phyloP scores from a whole-genome alignment of 805 yeast species.

The Jamesozyma jinghongensis region DNA sequence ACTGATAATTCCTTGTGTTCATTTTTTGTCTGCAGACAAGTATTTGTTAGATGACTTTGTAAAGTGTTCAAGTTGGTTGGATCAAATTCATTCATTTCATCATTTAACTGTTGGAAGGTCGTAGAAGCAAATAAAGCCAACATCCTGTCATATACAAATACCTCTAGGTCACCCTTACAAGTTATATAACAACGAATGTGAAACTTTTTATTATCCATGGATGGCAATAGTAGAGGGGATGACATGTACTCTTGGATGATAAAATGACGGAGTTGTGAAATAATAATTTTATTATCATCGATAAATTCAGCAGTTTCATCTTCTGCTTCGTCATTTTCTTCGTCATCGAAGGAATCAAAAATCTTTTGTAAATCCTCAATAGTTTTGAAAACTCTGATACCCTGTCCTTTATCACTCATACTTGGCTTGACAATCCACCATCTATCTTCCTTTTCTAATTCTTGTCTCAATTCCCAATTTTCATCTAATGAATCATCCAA shows the following conservation, averaged over 20 bases:
- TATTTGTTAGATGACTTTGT: constrained; percentile 82
- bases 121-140: constrained; percentile 70
- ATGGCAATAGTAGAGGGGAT: constrained; percentile 56
- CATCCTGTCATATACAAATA: constrained; percentile 72
- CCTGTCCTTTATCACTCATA: constrained; percentile 96
- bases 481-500: constrained; percentile 91
- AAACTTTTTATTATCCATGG: constrained; percentile 64
- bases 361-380: constrained; percentile 72
- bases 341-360: constrained; percentile 80
- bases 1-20: constrained; percentile 39
- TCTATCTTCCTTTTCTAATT: constrained; percentile 42
- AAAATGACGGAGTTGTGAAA: constrained; percentile 80
- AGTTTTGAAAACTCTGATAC: constrained; percentile 73
- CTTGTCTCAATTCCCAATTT: constrained; percentile 77
- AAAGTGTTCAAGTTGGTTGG: constrained; percentile 35
- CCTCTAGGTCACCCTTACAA: constrained; percentile 63
- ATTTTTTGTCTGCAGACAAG: constrained; percentile 68
- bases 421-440: constrained; percentile 92
- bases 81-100: constrained; percentile 14
- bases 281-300: constrained; percentile 56
- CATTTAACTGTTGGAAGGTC: constrained; percentile 30
- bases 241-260: constrained; percentile 74
- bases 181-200: constrained; percentile 82
- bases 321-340: constrained; percentile 49
- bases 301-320: constrained; percentile 23